Conservation (phyloP, 2,329 filamentous ascomycete species). For the Zasmidium angulare region DNA sequence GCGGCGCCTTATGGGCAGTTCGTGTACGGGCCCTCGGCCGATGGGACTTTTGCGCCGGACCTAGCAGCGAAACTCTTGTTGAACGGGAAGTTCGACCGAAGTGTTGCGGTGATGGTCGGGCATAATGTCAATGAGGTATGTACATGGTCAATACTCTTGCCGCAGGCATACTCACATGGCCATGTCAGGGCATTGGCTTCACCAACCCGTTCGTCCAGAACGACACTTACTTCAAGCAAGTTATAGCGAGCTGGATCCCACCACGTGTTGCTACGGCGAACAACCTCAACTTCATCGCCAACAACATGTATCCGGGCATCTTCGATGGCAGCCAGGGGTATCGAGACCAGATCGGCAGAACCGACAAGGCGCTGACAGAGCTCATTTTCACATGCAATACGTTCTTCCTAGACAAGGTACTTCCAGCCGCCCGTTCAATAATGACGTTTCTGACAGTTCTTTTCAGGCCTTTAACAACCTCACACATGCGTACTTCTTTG, state of each 20-base stretch:
- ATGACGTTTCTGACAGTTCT: neutral
- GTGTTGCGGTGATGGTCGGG: slow-evolving; percentile 44
- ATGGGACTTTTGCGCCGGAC: slow-evolving; percentile 49
- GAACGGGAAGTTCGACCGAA: slow-evolving; percentile 45
- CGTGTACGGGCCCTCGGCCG: slow-evolving; percentile 45
- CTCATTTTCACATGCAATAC: slow-evolving; percentile 53
- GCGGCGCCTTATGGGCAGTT: slow-evolving; percentile 45
- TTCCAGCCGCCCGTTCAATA: slow-evolving; percentile 12
- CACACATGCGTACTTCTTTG: slow-evolving; percentile 55
- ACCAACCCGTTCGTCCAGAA: slow-evolving; percentile 40
- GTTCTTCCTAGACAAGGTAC: slow-evolving; percentile 50
- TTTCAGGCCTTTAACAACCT: slow-evolving; percentile 35
- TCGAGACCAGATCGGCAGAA: slow-evolving; percentile 45
- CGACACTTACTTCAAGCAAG: slow-evolving; percentile 30
- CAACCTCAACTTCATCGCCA: slow-evolving; percentile 42
- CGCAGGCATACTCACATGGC: neutral
- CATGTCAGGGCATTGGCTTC: slow-evolving; percentile 40
- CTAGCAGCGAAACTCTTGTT: slow-evolving; percentile 47
- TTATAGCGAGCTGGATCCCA: slow-evolving; percentile 32
- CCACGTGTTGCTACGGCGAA: slow-evolving; percentile 39
- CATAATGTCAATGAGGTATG: slow-evolving; percentile 45
- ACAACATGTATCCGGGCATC: slow-evolving; percentile 51
- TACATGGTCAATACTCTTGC: neutral
- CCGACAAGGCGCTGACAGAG: slow-evolving; percentile 45
- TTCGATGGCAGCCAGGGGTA: slow-evolving; percentile 50